Evolutionary conservation across 805 yeast species (phyloP), one percentile per base, ranked within the genome.

Genomic region (Ogataea paradorogensis): DNA sequence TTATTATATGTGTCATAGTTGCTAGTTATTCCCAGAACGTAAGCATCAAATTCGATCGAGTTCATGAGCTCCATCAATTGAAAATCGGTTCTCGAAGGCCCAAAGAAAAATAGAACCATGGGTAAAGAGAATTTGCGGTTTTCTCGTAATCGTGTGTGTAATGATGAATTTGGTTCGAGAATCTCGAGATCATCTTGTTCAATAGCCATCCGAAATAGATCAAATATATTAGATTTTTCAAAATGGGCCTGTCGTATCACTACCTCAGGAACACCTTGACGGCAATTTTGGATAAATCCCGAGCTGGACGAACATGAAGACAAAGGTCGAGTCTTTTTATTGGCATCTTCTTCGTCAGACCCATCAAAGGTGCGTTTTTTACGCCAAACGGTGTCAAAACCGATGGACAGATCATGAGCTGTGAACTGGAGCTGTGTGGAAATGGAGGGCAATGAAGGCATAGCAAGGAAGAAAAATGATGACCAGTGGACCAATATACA

Each of bases 11-110:
- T 40, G 5, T 38, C 30, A 26, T 37, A 46, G 14, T 38, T 34
- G 9, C 62, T 52, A 1, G 63, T 53, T 11, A 59, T 42, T 1
- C 57, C 60, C 23, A 56, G 35, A 9, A 56, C 45, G 7, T 30
- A 25, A 20, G 31, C 38, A 20, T 38, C 6, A 27, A 33, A 23
- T 9, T 21, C 11, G 11, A 22, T 14, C 14, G 27, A 22, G 30
- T 33, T 30, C 31, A 47, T 35, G 26, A 38, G 18, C 15, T 43
- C 42, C n/a, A 50, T 23, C n/a, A 50, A 42, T 27, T 40, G 33
- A 23, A n/a, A 16, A 32, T 50, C 53, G 8, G 25, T 27, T 24
- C 43, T 36, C 3, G 48, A 45, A 5, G 47, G 35, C 5, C 53
- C 53, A 37, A 50, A 50, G 28, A 47, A 38, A 18, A 45, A 43